Base-by-base conservation (phyloP, 108 stramenopile species). In the Skeletonema menzelii region DNA sequence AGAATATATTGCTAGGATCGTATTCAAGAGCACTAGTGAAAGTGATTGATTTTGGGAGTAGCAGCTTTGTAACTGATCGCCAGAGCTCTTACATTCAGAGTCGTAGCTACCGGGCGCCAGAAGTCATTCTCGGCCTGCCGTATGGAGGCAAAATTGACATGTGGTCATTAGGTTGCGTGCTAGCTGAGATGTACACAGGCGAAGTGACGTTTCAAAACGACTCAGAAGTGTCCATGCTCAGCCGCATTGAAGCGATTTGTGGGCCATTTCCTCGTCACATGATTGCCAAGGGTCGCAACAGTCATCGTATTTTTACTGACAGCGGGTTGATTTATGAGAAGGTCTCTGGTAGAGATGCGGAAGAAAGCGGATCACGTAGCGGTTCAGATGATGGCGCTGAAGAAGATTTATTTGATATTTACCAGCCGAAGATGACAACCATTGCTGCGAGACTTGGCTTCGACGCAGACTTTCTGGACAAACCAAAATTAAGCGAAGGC, bases 41-140 rank as follows among this genome's bases (percentile, higher is more conserved):
- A 86, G 67, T 99, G 34, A 99, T 99, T 72, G 99, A 99, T 65
- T 99, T 99, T 81, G 99, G 99, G 20, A 94, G 92, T 67, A 88
- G 88, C 74, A 99, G 99, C 86, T 99, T 92, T 80, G 67, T 90
- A 61, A 97, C 93, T 13, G 99, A 99, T 76, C 88, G 90, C 55
- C 91, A 98, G 63, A 88, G 95, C 46, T 86, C 94, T 55, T 99
- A 99, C 76, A 95, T 98, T 32, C 98, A 99, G 80, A 96, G 94
- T 46, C 78, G 99, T 58, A 91, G 87, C 20, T 98, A 98, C 76
- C 88, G 99, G 5, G 99, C 99, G 5, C 99, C 99, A 8, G 99
- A 99, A 77, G 99, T 99, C n/a, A 76, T 97, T 26, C 85, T 97
- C 26, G 98, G 98, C 40, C 82, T 96, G 4, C 88, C 89, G 12